Conservation (phyloP, 495 filamentous ascomycete species). For the Corynascus novoguineensis region DNA sequence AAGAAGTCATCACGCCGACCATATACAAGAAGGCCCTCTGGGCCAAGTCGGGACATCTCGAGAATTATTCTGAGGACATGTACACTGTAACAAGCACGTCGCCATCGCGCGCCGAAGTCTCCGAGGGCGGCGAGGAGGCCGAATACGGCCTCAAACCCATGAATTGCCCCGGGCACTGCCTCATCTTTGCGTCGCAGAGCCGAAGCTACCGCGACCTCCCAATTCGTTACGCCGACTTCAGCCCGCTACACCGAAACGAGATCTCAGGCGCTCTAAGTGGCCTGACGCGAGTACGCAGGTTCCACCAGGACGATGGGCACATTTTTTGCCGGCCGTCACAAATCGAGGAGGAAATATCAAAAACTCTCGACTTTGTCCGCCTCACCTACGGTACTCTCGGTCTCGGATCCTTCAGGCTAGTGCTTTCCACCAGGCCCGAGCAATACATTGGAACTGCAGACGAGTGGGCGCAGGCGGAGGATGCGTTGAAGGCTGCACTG, state of each 20-base stretch:
- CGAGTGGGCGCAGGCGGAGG: constrained; percentile 80
- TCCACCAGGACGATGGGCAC: constrained; percentile 94
- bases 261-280: constrained; percentile 79
- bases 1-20: constrained; percentile 86
- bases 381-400: constrained; percentile 71
- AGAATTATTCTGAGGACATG: constrained; percentile 94
- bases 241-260: constrained; percentile 86
- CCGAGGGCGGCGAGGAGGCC: constrained; percentile 53
- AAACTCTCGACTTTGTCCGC: constrained; percentile 73
- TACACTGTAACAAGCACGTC: constrained; percentile 69
- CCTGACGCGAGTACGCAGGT: constrained; percentile 81
- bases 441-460: constrained; percentile 72
- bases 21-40: constrained; percentile 91
- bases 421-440: constrained; percentile 76
- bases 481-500: constrained; percentile 63
- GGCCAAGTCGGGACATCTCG: constrained; percentile 85
- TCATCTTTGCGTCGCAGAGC: constrained; percentile 68
- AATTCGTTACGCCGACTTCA: constrained; percentile 89
- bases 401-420: constrained; percentile 67
- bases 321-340: constrained; percentile 87
- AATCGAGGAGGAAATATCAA: constrained; percentile 72
- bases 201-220: constrained; percentile 79
- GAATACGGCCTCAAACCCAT: constrained; percentile 92
- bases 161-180: constrained; percentile 94
- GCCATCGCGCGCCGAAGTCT: constrained; percentile 32